phyloP scores from a whole-genome alignment of 176 grass and related monocot genomes.

The Aegilops speltoides region DNA sequence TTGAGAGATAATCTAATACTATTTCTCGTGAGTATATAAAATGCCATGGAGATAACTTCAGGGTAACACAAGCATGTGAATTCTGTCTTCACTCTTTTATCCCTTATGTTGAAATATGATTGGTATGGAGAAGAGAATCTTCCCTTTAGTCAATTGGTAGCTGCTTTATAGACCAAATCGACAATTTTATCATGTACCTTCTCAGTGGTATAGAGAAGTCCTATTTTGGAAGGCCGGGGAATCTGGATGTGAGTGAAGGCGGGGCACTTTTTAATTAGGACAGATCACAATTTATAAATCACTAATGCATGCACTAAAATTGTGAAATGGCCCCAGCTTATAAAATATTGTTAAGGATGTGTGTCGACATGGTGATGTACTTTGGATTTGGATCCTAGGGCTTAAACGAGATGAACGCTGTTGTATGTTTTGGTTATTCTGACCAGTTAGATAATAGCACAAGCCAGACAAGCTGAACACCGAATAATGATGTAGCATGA shows the following conservation, averaged over 20 bases:
- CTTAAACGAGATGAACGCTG: not conserved
- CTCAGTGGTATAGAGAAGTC: not conserved
- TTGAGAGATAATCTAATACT: not conserved
- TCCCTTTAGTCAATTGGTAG: not conserved
- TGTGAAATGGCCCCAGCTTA: not conserved
- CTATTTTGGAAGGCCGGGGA: not conserved
- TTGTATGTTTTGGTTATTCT: conserved; percentile 5
- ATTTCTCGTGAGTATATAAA: not conserved
- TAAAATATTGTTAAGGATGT: not conserved
- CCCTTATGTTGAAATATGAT: conserved; percentile 1
- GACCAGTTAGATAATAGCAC: not conserved
- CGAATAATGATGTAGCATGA: not conserved
- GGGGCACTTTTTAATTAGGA: not conserved
- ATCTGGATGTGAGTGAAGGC: not conserved
- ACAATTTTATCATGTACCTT: not conserved
- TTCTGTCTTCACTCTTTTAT: conserved; percentile 14
- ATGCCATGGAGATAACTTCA: not conserved
- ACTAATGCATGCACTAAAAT: not conserved
- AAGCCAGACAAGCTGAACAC: conserved; percentile 4
- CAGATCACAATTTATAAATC: not conserved
- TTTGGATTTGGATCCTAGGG: not conserved
- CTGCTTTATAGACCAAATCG: not conserved
- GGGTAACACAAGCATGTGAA: conserved; percentile 6
- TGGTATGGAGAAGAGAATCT: conserved; percentile 2
- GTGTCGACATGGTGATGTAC: not conserved